Evolutionary conservation across 257 asterid genomes (phyloP).

Genomic region (Solanum ossicruentum): DNA sequence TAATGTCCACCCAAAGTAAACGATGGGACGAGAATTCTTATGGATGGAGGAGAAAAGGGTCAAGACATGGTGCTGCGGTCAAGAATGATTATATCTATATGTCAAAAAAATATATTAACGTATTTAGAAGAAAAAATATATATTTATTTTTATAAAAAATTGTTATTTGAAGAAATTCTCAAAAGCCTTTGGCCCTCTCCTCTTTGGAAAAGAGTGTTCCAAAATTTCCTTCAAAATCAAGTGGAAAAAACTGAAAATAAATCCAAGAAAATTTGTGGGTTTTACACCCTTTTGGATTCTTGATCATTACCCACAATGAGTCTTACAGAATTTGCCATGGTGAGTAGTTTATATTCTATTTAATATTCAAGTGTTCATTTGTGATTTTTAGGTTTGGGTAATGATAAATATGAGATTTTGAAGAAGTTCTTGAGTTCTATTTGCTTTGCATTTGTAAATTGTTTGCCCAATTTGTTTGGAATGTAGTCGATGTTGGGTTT

Average conservation of each 20-base stretch:
- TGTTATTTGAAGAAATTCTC: neutral
- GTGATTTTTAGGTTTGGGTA: neutral
- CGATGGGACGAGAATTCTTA: too few relatives aligned
- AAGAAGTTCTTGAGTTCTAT: neutral
- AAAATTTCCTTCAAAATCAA: neutral
- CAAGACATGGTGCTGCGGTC: too few relatives aligned
- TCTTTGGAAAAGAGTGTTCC: neutral
- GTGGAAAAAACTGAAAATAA: neutral
- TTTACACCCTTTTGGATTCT: neutral
- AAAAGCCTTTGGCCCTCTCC: neutral
- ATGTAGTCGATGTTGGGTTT: neutral
- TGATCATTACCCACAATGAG: constrained; percentile 20
- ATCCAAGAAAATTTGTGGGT: neutral
- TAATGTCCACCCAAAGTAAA: too few relatives aligned
- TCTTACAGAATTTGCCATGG: constrained; percentile 53
- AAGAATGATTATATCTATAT: too few relatives aligned
- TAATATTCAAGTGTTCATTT: neutral
- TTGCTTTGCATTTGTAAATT: neutral
- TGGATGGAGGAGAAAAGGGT: too few relatives aligned
- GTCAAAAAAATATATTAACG: too few relatives aligned
- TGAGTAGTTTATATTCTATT: constrained; percentile 1
- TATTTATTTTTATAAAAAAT: neutral
- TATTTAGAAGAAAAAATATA: neutral
- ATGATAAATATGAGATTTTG: neutral
- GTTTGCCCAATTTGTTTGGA: neutral